Percentiles rank a stretch among this genome's conserved stretches.
Conservation (phyloP, 1,284 basidiomycete species). For the Peniophora sp. region DNA sequence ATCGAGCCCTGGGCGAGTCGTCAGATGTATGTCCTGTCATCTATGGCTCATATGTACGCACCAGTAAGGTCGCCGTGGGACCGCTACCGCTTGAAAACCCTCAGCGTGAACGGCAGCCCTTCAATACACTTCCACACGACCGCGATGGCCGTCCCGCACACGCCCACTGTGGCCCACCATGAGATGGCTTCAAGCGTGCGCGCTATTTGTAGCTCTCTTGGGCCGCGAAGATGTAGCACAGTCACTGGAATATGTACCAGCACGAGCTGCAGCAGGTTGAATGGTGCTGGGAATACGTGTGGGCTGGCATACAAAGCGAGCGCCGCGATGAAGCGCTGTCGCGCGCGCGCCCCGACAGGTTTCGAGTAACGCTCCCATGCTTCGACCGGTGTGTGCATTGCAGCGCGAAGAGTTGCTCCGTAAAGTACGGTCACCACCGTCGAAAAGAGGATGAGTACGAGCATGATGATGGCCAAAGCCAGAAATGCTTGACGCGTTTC, state of each 20-base stretch:
- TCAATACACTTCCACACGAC: constrained; percentile 1
- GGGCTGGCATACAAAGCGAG: constrained; percentile 29
- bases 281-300: constrained; percentile 40
- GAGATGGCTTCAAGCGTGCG: constrained; percentile 22
- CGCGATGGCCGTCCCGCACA: constrained; percentile 24
- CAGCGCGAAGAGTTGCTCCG: constrained; percentile 16
- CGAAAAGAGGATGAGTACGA: constrained; percentile 25
- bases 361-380: constrained; percentile 44
- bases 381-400: constrained; percentile 4
- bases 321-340: constrained; percentile 30
- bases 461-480: constrained; percentile 25
- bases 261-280: constrained; percentile 34
- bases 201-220: constrained; percentile 6
- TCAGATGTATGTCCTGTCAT: too few species aligned
- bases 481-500: constrained; percentile 36
- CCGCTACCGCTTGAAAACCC: too few species aligned
- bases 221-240: constrained; percentile 13
- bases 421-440: constrained; percentile 24
- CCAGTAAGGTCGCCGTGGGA: too few species aligned
- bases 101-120: background rate
- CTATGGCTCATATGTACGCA: too few species aligned
- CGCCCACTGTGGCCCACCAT: constrained; percentile 38
- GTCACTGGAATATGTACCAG: constrained; percentile 17
- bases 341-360: constrained; percentile 35
- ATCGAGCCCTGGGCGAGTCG: too few species aligned